Evolutionary conservation across 306 rosid genomes (phyloP).

Genomic region (Aeschynomene evenia): DNA sequence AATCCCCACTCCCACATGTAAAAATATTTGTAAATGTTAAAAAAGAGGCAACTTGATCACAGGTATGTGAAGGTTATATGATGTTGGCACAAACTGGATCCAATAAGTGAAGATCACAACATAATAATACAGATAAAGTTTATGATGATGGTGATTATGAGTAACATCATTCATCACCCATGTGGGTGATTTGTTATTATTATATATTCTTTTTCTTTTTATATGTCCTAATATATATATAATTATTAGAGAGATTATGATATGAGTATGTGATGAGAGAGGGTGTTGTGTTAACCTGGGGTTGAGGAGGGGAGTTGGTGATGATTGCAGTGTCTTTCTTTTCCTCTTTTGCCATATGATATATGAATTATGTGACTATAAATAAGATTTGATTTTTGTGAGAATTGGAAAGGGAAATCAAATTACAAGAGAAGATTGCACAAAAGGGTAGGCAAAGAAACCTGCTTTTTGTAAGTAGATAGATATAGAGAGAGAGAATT

Average conservation of each 20-base stretch:
- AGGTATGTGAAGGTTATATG: not conserved
- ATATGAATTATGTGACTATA: not conserved
- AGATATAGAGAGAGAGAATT: slow-evolving; percentile 1
- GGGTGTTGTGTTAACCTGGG: not conserved
- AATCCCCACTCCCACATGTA: slow-evolving; percentile 35
- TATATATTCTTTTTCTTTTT: not conserved
- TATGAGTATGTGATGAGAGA: not conserved
- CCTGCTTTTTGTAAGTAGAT: slow-evolving; percentile 37
- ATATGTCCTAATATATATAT: no score
- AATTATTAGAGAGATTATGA: not conserved
- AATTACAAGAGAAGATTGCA: slow-evolving; percentile 19
- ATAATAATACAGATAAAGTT: not conserved
- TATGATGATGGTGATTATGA: not conserved
- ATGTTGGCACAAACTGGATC: not conserved
- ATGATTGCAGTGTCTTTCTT: slow-evolving; percentile 37
- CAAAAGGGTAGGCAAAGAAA: slow-evolving; percentile 24
- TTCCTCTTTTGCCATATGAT: slow-evolving; percentile 47
- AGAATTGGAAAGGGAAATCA: slow-evolving; percentile 7
- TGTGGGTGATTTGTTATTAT: not conserved
- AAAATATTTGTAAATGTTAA: not conserved
- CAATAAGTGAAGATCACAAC: not conserved
- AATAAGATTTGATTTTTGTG: slow-evolving; percentile 14
- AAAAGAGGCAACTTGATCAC: not conserved
- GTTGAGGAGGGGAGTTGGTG: slow-evolving; percentile 6
- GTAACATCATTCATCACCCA: no score